A percentile compares a stretch with the other conserved stretches of the same genome.
phyloP scores from a whole-genome alignment of 352 stramenopile species.

The Globisporangium takayamanum region DNA sequence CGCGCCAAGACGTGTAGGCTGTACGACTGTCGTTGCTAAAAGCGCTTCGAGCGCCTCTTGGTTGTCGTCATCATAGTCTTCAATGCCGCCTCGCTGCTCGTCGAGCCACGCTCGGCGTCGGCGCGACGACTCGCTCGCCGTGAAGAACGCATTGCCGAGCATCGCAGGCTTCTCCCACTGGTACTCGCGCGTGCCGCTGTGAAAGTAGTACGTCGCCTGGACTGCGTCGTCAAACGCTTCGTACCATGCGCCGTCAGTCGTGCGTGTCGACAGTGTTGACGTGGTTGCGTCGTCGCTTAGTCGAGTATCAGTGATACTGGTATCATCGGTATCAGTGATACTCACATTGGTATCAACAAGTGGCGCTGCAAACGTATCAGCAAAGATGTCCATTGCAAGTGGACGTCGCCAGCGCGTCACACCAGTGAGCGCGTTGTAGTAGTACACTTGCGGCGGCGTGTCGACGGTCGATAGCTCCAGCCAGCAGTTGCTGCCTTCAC shows the following conservation, averaged over 20 bases:
- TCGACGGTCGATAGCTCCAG: slow-evolving; percentile 33
- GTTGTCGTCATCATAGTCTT: slow-evolving; percentile 7
- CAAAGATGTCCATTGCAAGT: slow-evolving; percentile 74
- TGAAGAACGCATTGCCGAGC: slow-evolving; percentile 27
- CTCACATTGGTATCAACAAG: slow-evolving; percentile 7
- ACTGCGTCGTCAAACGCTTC: slow-evolving; percentile 70
- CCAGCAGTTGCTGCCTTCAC: slow-evolving; percentile 77
- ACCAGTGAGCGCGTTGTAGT: slow-evolving; percentile 79
- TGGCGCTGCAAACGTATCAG: slow-evolving; percentile 42
- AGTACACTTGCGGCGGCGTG: slow-evolving; percentile 36
- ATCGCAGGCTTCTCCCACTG: slow-evolving; percentile 57
- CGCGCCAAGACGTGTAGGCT: slow-evolving; percentile 25
- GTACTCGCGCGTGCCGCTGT: slow-evolving; percentile 62
- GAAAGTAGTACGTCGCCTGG: slow-evolving; percentile 72
- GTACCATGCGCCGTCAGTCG: slow-evolving; percentile 36
- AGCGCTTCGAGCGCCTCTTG: slow-evolving; percentile 26
- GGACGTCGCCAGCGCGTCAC: slow-evolving; percentile 54
- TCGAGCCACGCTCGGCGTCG: slow-evolving; percentile 39
- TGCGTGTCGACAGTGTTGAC: too few species aligned
- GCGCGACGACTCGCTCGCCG: slow-evolving; percentile 35
- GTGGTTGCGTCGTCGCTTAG: too few species aligned
- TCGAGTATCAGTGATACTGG: not conserved
- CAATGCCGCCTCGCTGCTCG: slow-evolving; percentile 20
- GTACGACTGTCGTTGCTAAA: slow-evolving; percentile 23
- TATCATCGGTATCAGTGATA: not conserved